Percentiles rank a stretch among this genome's conserved stretches.
These are phyloP conservation scores for Aspergillus brunneoviolaceus DNA, from an alignment of 2,329 filamentous ascomycete species.

Conservation along the genomic window DNA sequence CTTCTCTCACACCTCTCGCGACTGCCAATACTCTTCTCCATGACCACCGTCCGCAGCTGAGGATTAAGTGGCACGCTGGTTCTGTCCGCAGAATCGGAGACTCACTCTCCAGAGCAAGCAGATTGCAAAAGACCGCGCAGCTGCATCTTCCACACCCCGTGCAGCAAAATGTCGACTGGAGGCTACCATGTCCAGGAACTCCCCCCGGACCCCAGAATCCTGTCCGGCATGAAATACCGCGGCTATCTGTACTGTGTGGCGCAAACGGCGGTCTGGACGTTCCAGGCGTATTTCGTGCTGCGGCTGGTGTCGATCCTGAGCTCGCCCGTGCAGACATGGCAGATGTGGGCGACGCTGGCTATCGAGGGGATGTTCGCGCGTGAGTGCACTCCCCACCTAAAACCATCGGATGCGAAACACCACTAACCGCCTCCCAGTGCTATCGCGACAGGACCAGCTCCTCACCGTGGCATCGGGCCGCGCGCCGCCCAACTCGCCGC, in stretches of 20 bases:
- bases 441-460: constrained; percentile 25
- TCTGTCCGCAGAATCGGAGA: neutral
- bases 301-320: constrained; percentile 19
- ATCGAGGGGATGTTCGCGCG: constrained; percentile 27
- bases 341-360: constrained; percentile 27
- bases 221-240: constrained; percentile 18
- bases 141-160: too few species aligned
- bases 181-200: constrained; percentile 23
- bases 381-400: constrained; percentile 13
- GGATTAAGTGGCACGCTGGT: neutral
- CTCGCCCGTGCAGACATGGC: constrained; percentile 19
- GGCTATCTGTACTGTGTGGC: constrained; percentile 18
- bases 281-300: constrained; percentile 21
- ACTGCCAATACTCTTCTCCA: neutral
- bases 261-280: constrained; percentile 18
- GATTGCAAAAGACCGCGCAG: too few species aligned
- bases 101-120: too few species aligned
- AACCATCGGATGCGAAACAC: neutral
- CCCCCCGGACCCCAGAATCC: constrained; percentile 17
- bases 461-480: constrained; percentile 22
- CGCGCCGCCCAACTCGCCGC: constrained; percentile 6
- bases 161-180: constrained; percentile 10
- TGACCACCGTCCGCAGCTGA: neutral
- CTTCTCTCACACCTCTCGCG: neutral
- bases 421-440: constrained; percentile 13